Conservation (phyloP, 106 monocot species). For the Posidonia australis region DNA sequence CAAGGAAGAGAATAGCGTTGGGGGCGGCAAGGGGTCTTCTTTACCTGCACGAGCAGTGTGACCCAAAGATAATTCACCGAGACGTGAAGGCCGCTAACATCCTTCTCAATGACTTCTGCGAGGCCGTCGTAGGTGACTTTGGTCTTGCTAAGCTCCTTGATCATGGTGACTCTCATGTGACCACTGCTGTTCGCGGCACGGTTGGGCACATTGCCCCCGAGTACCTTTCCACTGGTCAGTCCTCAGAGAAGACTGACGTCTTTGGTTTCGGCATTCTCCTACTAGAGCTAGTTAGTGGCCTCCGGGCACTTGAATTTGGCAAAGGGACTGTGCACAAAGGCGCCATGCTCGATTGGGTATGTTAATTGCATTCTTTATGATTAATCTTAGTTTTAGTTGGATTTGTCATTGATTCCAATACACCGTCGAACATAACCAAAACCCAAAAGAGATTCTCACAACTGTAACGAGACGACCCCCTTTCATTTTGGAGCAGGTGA, state of each 20-base stretch:
- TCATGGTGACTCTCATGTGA: conserved; percentile 38
- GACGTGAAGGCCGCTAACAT: conserved; percentile 98
- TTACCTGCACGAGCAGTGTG: conserved; percentile 98
- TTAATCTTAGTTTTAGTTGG: no score
- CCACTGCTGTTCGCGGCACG: conserved; percentile 26
- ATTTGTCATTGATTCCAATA: no score
- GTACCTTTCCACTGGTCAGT: conserved; percentile 25
- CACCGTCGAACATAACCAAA: no score
- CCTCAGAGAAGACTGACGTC: conserved; percentile 24
- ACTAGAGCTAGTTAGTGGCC: conserved; percentile 18
- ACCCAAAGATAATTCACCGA: conserved; percentile 96
- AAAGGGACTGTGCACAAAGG: conserved; percentile 7
- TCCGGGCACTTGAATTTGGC: conserved; percentile 15
- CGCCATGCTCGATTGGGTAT: conserved; percentile 19
- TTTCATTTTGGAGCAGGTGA: conserved; percentile 30
- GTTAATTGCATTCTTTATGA: no score
- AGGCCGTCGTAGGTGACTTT: conserved; percentile 86
- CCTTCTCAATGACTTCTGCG: conserved; percentile 69
- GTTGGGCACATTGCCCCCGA: conserved; percentile 32
- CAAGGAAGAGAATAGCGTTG: conserved; percentile 68
- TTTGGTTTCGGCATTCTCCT: conserved; percentile 23
- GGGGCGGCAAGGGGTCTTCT: conserved; percentile 77
- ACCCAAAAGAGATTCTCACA: background rate
- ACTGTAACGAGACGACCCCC: no score
- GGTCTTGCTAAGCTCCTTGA: conserved; percentile 93